These are phyloP conservation scores for Vaccinium myrtillus DNA, from an alignment of 148 eudicot species.

Conservation along the genomic window DNA sequence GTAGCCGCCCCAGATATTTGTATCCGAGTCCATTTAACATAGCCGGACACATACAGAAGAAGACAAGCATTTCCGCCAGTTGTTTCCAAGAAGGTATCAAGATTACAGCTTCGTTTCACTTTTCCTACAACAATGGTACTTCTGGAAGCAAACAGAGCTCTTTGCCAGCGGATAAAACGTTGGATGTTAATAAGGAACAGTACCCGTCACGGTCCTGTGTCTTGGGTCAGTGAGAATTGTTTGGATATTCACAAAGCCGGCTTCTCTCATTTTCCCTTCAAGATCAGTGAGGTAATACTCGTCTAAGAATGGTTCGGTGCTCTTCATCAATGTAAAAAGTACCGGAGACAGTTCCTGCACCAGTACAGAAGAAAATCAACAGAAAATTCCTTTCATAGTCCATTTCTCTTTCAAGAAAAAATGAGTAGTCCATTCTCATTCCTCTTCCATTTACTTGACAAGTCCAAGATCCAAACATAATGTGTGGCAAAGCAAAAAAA, in stretches of 20 bases:
- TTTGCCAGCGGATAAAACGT: background rate
- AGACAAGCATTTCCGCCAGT: background rate
- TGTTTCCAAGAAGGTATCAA: background rate
- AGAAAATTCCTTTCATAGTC: background rate
- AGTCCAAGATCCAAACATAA: background rate
- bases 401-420: background rate
- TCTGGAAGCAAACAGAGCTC: background rate
- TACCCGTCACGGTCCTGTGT: slow-evolving; percentile 88
- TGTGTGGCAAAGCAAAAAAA: background rate
- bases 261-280: slow-evolving; percentile 60
- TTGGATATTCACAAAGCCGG: slow-evolving; percentile 61
- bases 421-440: background rate
- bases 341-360: slow-evolving; percentile 87
- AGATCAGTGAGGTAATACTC: slow-evolving; percentile 91
- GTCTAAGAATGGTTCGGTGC: slow-evolving; percentile 93
- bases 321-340: slow-evolving; percentile 92
- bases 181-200: slow-evolving; percentile 48
- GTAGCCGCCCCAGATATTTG: no score
- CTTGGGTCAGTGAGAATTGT: slow-evolving; percentile 85
- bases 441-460: background rate
- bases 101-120: background rate
- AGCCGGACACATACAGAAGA: background rate
- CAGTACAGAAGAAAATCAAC: background rate
- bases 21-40: no score
- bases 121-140: background rate